Evolutionary conservation across 306 rosid species (phyloP), one percentile per base, ranked within the genome.

Genomic region (Lathyrus tuberosus): DNA sequence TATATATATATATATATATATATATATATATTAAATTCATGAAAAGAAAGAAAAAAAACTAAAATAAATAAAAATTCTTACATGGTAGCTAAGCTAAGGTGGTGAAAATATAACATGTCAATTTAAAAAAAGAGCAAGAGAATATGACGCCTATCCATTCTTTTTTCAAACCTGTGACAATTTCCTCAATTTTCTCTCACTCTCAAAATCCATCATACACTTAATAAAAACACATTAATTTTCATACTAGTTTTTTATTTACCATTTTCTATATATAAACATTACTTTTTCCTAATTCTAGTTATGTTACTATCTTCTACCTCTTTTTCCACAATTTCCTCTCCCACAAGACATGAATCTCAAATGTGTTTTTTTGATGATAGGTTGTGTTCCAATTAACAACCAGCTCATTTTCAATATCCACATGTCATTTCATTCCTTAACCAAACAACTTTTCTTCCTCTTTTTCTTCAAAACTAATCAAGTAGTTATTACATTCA

Each of bases 291-390:
- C 72, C 89, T 85, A 85, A 85, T 76, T 81, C 75, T 78, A 76
- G 86, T 40, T 78, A 31, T 71, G 42, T 70, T 72, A n/a, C 75
- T 66, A 73, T 66, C 77, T 71, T 70, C 58, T 43, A 63, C 67
- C 77, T 41, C 42, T 71, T 78, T 68, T 69, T 85, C 88, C 88
- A 81, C 89, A 83, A 77, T 67, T 89, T 76, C 49, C 88, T 86
- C 88, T 56, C 78, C 31, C 18, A 57, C 40, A 74, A 72, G 65
- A 73, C 64, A 69, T 77, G 86, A 57, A 57, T 57, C 63, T 57
- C 65, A 66, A 69, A 41, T 69, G 75, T 69, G 62, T 79, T 79
- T 79, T 79, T 77, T 57, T 72, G 6, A 68, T 77, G 78, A 76
- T 59, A 80, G 79, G 53, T 78, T 76, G 79, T 74, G 82, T 65